Base-by-base conservation (phyloP, 2,329 filamentous ascomycete genomes). In the Xylariaceae sp. region DNA sequence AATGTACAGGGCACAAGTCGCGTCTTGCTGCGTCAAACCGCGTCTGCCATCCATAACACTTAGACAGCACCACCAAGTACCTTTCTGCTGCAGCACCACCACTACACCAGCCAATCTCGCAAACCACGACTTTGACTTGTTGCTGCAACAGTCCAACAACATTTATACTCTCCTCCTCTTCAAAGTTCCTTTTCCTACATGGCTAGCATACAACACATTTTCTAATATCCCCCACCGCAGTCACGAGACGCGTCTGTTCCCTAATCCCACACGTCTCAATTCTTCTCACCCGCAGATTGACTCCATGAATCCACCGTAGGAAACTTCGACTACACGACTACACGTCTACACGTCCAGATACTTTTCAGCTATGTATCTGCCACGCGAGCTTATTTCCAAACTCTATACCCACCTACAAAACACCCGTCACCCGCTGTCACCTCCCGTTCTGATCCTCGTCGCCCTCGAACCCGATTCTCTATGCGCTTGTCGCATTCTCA, bases 391-490 rank as follows among this genome's bases (percentile, higher is more conserved):
- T 50, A 86, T 97, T 61, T 87, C 89, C 37, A 90, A 91, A 56
- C 82, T 97, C 56, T 98, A 98, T 73, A 78, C 79, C 45, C 87
- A 95, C 66, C 85, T 98, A 42, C 81, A 94, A 64, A 81, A 79
- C 64, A 86, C 87, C 34, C 85, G 90, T 52, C 88, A 96, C 61
- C 85, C 90, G n/a, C 80, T 91, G 38, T 93, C 89, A 15, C 87
- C 91, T 30, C 90, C 90, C 0, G 89, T 97, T 40, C 77, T 97
- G 19, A 81, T 98, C 49, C 85, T 98, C 42, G 90, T 90, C 50
- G 87, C 91, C 28, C 86, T 97, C 61, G 91, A 96, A 60, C 89
- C 93, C 41, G 93, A 98, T 69, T 87, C 93, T 49, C 81, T 98
- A 48, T 97, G 91, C 66, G 93, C 90, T 48, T 95, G 89, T 63